phyloP scores from a whole-genome alignment of 2,329 filamentous ascomycete genomes.

The Diplodia mutila region DNA sequence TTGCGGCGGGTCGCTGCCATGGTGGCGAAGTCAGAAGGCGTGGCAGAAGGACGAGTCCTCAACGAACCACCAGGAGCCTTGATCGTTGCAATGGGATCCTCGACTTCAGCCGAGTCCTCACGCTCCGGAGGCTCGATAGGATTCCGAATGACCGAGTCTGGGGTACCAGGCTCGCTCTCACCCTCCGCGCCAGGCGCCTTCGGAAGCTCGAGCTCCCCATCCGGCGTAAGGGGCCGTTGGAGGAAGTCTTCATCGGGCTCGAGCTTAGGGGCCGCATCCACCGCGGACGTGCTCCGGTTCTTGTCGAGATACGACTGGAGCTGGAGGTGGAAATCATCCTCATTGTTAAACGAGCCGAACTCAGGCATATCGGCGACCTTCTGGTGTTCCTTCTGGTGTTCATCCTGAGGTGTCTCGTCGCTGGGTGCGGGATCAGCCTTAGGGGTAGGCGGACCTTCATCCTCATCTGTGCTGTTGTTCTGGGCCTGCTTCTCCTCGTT shows the following conservation, averaged over 20 bases:
- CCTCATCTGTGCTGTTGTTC: constrained; percentile 42
- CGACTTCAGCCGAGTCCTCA: constrained; percentile 54
- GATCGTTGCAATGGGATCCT: constrained; percentile 84
- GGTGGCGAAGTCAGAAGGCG: constrained; percentile 77
- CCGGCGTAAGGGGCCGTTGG: constrained; percentile 58
- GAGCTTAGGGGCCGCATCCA: constrained; percentile 39
- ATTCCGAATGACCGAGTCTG: constrained; percentile 88
- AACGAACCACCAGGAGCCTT: constrained; percentile 84
- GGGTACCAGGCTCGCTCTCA: constrained; percentile 67
- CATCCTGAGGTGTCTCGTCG: not conserved
- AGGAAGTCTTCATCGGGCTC: constrained; percentile 45
- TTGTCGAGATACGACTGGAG: constrained; percentile 56
- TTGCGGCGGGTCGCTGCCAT: constrained; percentile 88
- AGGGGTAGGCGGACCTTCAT: constrained; percentile 53
- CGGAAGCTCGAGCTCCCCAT: constrained; percentile 42
- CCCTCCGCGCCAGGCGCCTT: constrained; percentile 59
- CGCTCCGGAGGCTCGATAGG: constrained; percentile 54
- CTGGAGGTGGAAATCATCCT: constrained; percentile 58
- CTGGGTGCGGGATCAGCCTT: constrained; percentile 40
- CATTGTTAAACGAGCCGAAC: constrained; percentile 53
- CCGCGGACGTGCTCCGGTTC: constrained; percentile 34
- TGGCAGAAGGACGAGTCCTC: constrained; percentile 86
- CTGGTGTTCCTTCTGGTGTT: not conserved
- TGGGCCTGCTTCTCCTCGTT: constrained; percentile 42
- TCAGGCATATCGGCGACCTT: constrained; percentile 45